Evolutionary conservation across 1,284 basidiomycete species (phyloP).

Genomic region (Tausonia pullulans): DNA sequence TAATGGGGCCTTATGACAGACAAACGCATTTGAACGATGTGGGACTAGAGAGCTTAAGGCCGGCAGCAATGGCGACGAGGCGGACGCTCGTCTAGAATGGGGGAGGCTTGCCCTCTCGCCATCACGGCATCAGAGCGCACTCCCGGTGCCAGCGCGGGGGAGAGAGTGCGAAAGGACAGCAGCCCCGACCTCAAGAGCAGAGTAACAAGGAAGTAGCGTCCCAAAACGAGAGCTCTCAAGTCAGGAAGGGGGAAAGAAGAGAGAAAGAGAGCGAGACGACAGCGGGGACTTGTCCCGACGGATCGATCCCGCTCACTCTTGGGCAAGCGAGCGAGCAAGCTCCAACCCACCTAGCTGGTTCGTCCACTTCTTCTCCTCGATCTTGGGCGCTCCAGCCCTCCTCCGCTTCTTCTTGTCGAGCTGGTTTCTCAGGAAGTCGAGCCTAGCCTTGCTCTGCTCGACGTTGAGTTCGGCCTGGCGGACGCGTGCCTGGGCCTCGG

Average conservation of each 20-base stretch:
- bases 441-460: conserved; percentile 9
- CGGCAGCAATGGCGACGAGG: not conserved
- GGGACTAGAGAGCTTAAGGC: not conserved
- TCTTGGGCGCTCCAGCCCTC: conserved; percentile 7
- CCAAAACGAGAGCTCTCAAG: too few relatives aligned
- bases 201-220: too few relatives aligned
- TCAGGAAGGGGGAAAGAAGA: too few relatives aligned
- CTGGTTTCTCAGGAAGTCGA: conserved; percentile 14
- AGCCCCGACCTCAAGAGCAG: too few relatives aligned
- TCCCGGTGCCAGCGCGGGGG: too few relatives aligned
- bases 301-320: too few relatives aligned
- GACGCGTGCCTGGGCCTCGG: conserved; percentile 12
- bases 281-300: too few relatives aligned
- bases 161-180: too few relatives aligned
- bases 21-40: not conserved
- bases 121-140: too few relatives aligned
- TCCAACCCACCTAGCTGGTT: conserved; percentile 15
- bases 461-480: conserved; percentile 15
- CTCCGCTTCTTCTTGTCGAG: conserved; percentile 17
- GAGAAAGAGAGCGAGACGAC: too few relatives aligned
- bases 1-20: not conserved
- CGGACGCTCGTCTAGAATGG: not conserved
- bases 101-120: too few relatives aligned
- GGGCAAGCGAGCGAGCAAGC: too few relatives aligned
- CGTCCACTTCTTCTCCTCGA: conserved; percentile 14